phyloP scores from a whole-genome alignment of 2,329 filamentous ascomycete species.

The Colletotrichum costaricense region DNA sequence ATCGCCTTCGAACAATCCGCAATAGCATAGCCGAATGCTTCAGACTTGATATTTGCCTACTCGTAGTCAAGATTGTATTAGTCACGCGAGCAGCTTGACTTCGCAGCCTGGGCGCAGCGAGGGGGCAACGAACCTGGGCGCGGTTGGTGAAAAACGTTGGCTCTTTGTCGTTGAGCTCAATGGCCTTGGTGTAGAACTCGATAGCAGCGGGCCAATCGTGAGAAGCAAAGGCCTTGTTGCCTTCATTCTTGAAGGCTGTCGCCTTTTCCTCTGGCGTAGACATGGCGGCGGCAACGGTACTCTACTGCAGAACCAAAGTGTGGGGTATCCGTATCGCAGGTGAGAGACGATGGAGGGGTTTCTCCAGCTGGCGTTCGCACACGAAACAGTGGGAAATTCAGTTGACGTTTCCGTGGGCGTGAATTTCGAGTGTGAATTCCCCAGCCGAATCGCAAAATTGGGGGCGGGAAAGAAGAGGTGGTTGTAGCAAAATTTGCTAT shows the following conservation, averaged over 20 bases:
- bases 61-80: slow-evolving; percentile 46
- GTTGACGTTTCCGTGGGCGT: neutral
- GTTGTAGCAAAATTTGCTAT: slow-evolving; percentile 23
- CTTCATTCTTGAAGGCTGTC: slow-evolving; percentile 87
- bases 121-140: slow-evolving; percentile 76
- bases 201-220: slow-evolving; percentile 89
- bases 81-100: slow-evolving; percentile 54
- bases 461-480: slow-evolving; percentile 3
- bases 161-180: slow-evolving; percentile 83
- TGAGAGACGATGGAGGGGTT: neutral
- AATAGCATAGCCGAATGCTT: slow-evolving; percentile 94
- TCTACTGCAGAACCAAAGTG: slow-evolving; percentile 17
- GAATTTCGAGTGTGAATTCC: neutral
- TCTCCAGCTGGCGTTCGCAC: neutral
- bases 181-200: slow-evolving; percentile 87
- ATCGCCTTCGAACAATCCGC: slow-evolving; percentile 91
- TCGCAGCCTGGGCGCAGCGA: slow-evolving; percentile 8
- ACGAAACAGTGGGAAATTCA: slow-evolving; percentile 15
- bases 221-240: slow-evolving; percentile 90
- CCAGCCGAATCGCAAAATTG: neutral
- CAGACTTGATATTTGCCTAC: slow-evolving; percentile 93
- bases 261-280: slow-evolving; percentile 71
- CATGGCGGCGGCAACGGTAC: slow-evolving; percentile 45
- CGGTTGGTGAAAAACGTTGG: slow-evolving; percentile 94
- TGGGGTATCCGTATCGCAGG: slow-evolving; percentile 24